Base-by-base conservation (phyloP, 2,329 filamentous ascomycete genomes). In the Claviceps monticola region DNA sequence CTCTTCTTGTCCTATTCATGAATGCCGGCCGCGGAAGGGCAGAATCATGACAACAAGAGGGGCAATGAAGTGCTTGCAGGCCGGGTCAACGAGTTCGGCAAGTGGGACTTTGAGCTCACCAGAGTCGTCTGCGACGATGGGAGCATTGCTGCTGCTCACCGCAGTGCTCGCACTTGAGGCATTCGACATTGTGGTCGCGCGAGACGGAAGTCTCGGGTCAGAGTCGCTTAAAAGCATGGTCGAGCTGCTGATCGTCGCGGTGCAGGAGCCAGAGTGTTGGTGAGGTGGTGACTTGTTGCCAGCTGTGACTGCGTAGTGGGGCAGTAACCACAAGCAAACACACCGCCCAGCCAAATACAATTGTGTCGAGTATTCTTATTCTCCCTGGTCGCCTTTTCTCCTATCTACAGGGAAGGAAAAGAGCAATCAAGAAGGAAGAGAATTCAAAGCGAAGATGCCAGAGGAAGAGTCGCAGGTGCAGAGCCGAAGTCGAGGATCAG, bases 181-280 rank as follows among this genome's bases (percentile, higher is more conserved):
- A 59, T 65, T 67, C 56, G 68, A 66, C 68, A 70, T 63, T 51
- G 61, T 63, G 51, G 67, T 58, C 50, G 61, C 61, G 47, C 47
- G 45, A 36, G 63, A 65, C 54, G 68, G 64, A 54, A 65, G 60
- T 61, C 67, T 61, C 55, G 61, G 59, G 53, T 62, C 66, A 55
- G 65, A 65, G 57, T 71, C 66, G 59, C 68, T 68, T 62, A 69
- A 66, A 34, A 68, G 66, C 68, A 70, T 68, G 62, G 60, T 61
- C 64, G 51, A 44, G 38, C 16, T 43, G 36, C 23, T 21, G 26
- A 26, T 37, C 17, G 9, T 49, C 46, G 46, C 42, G 37, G 21
- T 19, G 34, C 14, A 34, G 36, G 42, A 26, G 37, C 14, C 17
- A 42, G 39, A 48, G 47, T 45, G 39, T n/a, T 42, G 17, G 39